Conservation (phyloP, 768 basidiomycete species). For the Suillus ampliporus region DNA sequence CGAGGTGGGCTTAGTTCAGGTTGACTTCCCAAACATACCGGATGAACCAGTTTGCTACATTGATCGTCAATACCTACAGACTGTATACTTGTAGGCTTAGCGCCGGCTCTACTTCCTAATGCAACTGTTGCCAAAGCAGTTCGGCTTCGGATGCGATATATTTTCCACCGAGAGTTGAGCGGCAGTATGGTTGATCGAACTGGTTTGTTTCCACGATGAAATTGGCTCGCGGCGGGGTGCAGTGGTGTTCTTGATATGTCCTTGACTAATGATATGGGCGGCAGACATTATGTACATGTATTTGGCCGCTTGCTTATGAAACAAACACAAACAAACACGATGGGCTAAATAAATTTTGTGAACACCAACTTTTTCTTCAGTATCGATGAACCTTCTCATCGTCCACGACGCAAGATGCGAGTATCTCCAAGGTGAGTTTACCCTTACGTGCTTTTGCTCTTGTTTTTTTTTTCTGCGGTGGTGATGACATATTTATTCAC, state of each 20-base stretch:
- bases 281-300: too few species aligned
- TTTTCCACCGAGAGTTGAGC: too few species aligned
- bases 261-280: too few species aligned
- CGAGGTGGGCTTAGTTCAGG: neutral
- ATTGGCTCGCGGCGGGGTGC: too few species aligned
- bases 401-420: neutral
- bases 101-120: neutral
- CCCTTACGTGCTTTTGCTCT: neutral
- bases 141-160: too few species aligned
- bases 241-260: too few species aligned
- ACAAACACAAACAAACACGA: slow-evolving; percentile 1
- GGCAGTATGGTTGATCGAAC: too few species aligned
- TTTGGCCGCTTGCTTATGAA: neutral
- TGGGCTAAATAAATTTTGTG: slow-evolving; percentile 3
- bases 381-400: neutral
- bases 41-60: slow-evolving; percentile 2
- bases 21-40: neutral
- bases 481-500: slow-evolving; percentile 73
- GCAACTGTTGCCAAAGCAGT: neutral
- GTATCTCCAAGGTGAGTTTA: slow-evolving; percentile 23
- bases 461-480: slow-evolving; percentile 28
- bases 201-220: neutral
- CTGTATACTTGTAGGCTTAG: neutral
- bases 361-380: neutral
- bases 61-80: neutral